Conservation (phyloP, 495 filamentous ascomycete genomes). For the Apodospora peruviana region DNA sequence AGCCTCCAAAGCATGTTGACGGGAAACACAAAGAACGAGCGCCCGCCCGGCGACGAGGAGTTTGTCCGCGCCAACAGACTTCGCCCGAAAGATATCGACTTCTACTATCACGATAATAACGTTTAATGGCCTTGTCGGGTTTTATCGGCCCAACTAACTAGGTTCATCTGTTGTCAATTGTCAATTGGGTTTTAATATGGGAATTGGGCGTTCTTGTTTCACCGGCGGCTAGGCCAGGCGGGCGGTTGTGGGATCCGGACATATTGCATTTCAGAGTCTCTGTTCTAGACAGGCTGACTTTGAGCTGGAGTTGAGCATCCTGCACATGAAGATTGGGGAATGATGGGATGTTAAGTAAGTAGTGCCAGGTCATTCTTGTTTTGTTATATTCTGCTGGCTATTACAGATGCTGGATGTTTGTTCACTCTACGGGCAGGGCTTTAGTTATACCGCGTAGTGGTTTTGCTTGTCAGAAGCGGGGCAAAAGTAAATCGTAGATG, state of each 20-base stretch:
- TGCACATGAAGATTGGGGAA: neutral
- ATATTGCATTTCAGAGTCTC: slow-evolving; percentile 11
- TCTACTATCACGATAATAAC: slow-evolving; percentile 80
- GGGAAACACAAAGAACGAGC: slow-evolving; percentile 82
- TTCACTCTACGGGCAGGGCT: no score
- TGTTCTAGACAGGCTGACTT: neutral
- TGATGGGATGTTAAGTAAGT: neutral
- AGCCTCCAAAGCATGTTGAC: slow-evolving; percentile 98
- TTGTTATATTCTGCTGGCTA: no score
- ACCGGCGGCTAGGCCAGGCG: neutral
- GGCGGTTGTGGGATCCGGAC: slow-evolving; percentile 1
- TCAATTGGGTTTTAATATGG: neutral
- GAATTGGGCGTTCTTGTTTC: neutral
- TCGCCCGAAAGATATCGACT: slow-evolving; percentile 78
- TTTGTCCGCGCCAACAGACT: slow-evolving; percentile 75
- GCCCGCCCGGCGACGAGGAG: slow-evolving; percentile 78
- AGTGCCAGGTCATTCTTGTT: neutral
- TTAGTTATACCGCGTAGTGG: no score
- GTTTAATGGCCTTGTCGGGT: slow-evolving; percentile 32
- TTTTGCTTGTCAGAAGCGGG: no score
- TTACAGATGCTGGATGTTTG: no score
- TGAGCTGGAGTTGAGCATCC: slow-evolving; percentile 9
- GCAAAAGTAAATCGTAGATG: no score
- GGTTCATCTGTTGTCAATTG: neutral
- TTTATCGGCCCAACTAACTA: no score